Conservation (phyloP, 352 stramenopile species). For the Phytophthora fragariaefolia region DNA sequence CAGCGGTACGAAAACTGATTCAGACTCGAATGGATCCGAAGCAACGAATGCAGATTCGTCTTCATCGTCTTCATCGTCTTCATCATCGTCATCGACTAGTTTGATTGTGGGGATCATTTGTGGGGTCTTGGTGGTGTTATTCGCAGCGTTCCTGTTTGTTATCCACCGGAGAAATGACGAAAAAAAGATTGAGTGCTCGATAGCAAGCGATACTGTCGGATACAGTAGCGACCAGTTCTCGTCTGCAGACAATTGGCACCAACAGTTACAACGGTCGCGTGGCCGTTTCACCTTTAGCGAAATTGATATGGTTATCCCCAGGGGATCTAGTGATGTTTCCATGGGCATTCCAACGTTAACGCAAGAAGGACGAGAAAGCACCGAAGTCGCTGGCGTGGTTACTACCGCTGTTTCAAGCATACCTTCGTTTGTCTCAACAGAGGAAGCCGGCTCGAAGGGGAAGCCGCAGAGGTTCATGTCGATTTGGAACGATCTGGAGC, state of each 20-base stretch:
- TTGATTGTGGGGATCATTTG: conserved; percentile 33
- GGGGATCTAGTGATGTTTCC: conserved; percentile 20
- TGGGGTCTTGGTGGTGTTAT: conserved; percentile 24
- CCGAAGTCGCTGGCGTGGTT: background rate
- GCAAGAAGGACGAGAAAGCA: conserved; percentile 7
- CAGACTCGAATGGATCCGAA: conserved; percentile 7
- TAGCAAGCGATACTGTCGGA: conserved; percentile 23
- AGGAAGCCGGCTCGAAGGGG: conserved; percentile 15
- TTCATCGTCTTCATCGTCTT: background rate
- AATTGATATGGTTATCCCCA: conserved; percentile 14
- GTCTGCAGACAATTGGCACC: conserved; percentile 10
- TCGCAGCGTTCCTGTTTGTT: conserved; percentile 25
- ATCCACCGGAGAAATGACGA: conserved; percentile 27
- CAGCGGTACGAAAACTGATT: background rate
- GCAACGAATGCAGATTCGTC: no score
- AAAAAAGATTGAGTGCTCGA: conserved; percentile 10
- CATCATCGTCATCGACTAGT: conserved; percentile 23
- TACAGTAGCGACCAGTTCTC: conserved; percentile 24
- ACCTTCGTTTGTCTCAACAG: conserved; percentile 15
- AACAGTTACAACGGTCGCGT: conserved; percentile 10
- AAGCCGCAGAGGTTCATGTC: conserved; percentile 18
- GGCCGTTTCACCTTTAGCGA: conserved; percentile 14
- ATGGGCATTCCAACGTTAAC: conserved; percentile 30
- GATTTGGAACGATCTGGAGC: conserved; percentile 33
- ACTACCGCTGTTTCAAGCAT: conserved; percentile 16